These are phyloP conservation scores for Zygotorulaspora chibaensis DNA, from an alignment of 805 yeast species.

Conservation along the genomic window DNA sequence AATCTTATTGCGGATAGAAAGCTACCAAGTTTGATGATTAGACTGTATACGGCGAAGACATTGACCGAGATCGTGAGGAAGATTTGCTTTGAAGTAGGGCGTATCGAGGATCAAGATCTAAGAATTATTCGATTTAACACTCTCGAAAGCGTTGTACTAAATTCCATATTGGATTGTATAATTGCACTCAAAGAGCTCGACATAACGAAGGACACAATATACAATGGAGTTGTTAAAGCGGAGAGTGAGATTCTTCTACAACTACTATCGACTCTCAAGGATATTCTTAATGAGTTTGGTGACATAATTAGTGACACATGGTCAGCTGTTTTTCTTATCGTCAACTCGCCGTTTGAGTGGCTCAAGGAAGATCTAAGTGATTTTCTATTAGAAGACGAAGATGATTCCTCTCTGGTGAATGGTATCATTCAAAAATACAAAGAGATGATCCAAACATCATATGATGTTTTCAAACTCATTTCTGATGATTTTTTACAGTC, in stretches of 20 bases:
- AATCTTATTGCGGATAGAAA: constrained; percentile 43
- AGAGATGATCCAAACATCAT: constrained; percentile 57
- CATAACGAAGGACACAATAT: constrained; percentile 30
- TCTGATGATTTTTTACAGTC: constrained; percentile 78
- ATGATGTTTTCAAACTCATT: constrained; percentile 76
- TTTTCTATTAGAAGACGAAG: constrained; percentile 26
- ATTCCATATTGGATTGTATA: constrained; percentile 46
- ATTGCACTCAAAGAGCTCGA: constrained; percentile 37
- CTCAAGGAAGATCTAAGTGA: constrained; percentile 27
- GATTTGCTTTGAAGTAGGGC: constrained; percentile 28
- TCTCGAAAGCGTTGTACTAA: constrained; percentile 47
- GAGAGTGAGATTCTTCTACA: constrained; percentile 66
- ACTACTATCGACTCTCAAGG: constrained; percentile 59
- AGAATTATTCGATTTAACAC: constrained; percentile 14
- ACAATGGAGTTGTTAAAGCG: constrained; percentile 41
- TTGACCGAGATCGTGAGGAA: constrained; percentile 48
- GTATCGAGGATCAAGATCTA: constrained; percentile 17
- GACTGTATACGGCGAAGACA: constrained; percentile 47
- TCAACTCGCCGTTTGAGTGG: constrained; percentile 51
- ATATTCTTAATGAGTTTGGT: constrained; percentile 76
- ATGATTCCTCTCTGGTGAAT: constrained; percentile 31
- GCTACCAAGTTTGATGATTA: constrained; percentile 38
- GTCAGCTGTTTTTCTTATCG: constrained; percentile 63
- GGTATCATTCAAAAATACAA: constrained; percentile 44
- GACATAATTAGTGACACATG: constrained; percentile 58